Evolutionary conservation across 768 basidiomycete genomes (phyloP).

Genomic region (Kwoniella pini): DNA sequence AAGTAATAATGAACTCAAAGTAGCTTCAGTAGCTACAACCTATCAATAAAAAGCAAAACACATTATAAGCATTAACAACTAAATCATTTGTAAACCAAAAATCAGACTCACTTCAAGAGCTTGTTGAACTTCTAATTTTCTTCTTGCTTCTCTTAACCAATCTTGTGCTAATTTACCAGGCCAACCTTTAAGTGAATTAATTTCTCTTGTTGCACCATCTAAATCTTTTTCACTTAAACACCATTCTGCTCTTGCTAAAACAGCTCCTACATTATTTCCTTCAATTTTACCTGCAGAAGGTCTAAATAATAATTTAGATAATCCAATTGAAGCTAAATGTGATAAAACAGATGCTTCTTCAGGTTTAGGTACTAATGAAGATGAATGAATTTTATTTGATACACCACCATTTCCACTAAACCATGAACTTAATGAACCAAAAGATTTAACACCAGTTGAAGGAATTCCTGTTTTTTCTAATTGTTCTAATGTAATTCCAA

Average conservation of each 20-base stretch:
- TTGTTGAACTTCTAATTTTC: constrained; percentile 85
- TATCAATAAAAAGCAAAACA: constrained; percentile 55
- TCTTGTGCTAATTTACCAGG: constrained; percentile 62
- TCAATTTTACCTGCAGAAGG: constrained; percentile 72
- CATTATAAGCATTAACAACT: no score
- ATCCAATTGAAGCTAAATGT: constrained; percentile 74
- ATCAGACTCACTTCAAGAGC: constrained; percentile 70
- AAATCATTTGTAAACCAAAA: constrained; percentile 6
- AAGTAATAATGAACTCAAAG: constrained; percentile 60
- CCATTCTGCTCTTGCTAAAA: constrained; percentile 83
- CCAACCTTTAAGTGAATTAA: constrained; percentile 85
- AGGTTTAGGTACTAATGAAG: constrained; percentile 77
- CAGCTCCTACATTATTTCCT: constrained; percentile 81
- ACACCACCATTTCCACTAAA: constrained; percentile 68
- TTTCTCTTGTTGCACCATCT: constrained; percentile 79
- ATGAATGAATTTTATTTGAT: constrained; percentile 76
- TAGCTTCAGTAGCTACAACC: constrained; percentile 82
- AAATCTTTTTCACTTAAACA: constrained; percentile 89
- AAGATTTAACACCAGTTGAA: constrained; percentile 67
- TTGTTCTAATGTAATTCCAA: constrained; percentile 72
- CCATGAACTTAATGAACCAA: constrained; percentile 88
- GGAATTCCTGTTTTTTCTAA: constrained; percentile 53
- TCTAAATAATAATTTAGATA: constrained; percentile 72
- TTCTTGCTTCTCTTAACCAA: constrained; percentile 87
- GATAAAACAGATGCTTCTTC: constrained; percentile 87